Base-by-base conservation (phyloP, 2,329 filamentous ascomycete species). In the Macrophomina pseudophaseolina region DNA sequence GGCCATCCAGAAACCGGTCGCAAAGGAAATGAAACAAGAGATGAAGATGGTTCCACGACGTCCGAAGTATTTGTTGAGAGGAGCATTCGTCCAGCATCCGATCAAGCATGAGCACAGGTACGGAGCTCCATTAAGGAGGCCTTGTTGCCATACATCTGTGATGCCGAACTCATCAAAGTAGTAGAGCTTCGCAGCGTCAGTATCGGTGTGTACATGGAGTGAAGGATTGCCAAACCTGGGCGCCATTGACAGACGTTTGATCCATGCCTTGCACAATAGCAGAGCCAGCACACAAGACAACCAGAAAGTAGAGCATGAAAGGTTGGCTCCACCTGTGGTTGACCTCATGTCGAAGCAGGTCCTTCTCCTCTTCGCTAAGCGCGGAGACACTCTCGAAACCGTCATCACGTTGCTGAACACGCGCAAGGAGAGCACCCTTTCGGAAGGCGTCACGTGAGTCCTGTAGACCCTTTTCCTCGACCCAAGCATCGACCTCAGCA, bases 401-500 rank as follows among this genome's bases (percentile, higher is more conserved):
- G 5, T 80, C 80, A 0, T 86, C 85, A 18, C 82, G 76, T 64
- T 86, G 84, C 0, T 90, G 90, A 70, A 90, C 87, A 74, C 92
- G 90, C 2, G 91, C 91, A 23, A 93, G 85, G 12, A 94, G 82
- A 4, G 91, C 91, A 35, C 90, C 91, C 72, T 90, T 90, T 58
- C 86, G 83, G 62, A 93, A 85, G 28, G 71, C 74, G 4, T 83
- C 82, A 11, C 84, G 72, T 23, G 84, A 77, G 28, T 85, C 80
- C 42, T 79, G 78, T 3, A 88, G 75, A 8, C 80, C 80, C 59
- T 82, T 81, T n/a, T 83, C 75, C 3, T 73, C 69, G 51, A 84
- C 86, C 72, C 88, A 90, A 0, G 77, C 73, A 51, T 85, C 80
- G 2, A 89, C 87, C 68, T 87, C 80, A 23, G 77, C 74, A 46